phyloP scores from a whole-genome alignment of 208 protist species.

The Naegleria lovaniensis region DNA sequence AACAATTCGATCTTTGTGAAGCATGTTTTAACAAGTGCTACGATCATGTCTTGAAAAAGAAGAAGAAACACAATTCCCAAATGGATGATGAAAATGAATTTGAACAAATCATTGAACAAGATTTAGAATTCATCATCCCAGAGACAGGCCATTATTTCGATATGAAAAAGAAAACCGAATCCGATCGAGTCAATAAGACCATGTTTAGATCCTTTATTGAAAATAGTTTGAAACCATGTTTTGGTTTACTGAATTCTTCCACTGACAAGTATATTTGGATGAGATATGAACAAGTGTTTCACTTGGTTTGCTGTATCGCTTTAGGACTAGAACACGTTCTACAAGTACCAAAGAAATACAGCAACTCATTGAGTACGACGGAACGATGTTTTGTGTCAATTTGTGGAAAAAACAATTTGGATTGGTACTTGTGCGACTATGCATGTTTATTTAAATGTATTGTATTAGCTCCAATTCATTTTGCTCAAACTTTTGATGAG shows the following conservation, averaged over 20 bases:
- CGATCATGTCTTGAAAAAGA: background rate
- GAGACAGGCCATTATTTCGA: background rate
- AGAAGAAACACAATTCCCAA: background rate
- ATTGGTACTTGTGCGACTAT: conserved; percentile 6
- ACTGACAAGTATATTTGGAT: background rate
- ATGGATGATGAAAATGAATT: background rate
- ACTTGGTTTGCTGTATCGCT: background rate
- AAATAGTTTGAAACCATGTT: background rate
- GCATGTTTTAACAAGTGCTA: background rate
- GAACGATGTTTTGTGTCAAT: background rate
- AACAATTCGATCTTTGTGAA: background rate
- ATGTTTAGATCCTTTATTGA: background rate
- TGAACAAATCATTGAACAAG: background rate
- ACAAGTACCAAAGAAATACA: background rate
- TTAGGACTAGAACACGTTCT: background rate
- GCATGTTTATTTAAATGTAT: background rate
- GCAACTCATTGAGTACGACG: background rate
- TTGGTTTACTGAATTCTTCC: background rate
- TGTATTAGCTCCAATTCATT: background rate
- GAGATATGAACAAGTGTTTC: background rate
- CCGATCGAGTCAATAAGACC: background rate
- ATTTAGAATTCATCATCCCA: background rate
- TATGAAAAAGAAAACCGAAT: background rate
- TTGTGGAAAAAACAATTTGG: background rate
- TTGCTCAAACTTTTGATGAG: background rate